Evolutionary conservation across 306 rosid species (phyloP), one percentile per base, ranked within the genome.

Genomic region (Notholithocarpus densiflorus): DNA sequence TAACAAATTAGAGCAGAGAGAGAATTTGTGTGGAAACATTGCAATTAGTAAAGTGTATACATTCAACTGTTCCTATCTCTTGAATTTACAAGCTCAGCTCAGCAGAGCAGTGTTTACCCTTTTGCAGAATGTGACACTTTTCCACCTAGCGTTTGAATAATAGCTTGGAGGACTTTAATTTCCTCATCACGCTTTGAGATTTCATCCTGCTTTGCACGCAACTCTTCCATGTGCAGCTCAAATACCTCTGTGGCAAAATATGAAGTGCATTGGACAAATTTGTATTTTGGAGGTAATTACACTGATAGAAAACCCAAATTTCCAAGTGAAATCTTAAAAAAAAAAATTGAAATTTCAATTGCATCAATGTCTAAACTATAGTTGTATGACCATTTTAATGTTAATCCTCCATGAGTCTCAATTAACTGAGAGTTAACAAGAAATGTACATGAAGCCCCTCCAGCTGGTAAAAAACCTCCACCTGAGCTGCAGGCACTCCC

Each of bases 161-260:
- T 90, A 31, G 97, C 95, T 87, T 92, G 94, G 75, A 95, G 87
- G 70, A 95, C 84, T 56, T 95, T 92, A 34, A 95, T 91, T 55
- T 95, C 98, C 56, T 83, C 73, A 72, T 93, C 98, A n/a, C 98
- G 98, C 86, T 92, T 92, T 14, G 82, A 6, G 24, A 95, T 95
- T 87, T 92, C 94, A 71, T 89, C 92, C 74, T 92, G 97, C 86
- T 88, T 91, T 27, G 94, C 79, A 0, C 98, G 97, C 80, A 95
- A 81, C 86, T 95, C 98, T 77, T 95, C 98, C 98, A 95, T 86
- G 83, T 95, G 98, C 78, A 95, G 85, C 82, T 90, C 86, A 86
- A 95, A 95, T 56, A 92, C 98, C 96, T 91, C 97, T 94, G 87
- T 48, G 56, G 20, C 29, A 37, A 69, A 82, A 27, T 77, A 75